Base-by-base conservation (phyloP, 202 grass and related monocot genomes). In the Setaria italica region DNA sequence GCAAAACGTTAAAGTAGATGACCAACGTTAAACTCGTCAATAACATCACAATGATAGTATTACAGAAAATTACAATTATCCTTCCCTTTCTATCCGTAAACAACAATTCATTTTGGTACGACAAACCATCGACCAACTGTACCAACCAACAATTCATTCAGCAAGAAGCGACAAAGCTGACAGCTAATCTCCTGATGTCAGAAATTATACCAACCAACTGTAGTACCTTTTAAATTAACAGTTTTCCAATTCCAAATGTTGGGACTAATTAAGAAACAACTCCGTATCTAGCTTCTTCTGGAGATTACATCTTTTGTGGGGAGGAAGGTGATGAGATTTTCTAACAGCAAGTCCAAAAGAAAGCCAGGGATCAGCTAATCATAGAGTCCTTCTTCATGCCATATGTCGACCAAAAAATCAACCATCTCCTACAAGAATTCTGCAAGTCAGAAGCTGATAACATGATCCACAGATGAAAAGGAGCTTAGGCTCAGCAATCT, bases 361-460 rank as follows among this genome's bases (percentile, higher is more conserved):
- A 86, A 75, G 21, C n/a, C 32, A 59, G 8, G 32, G 41, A 49
- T 74, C 58, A 53, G 62, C 84, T 97, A 97, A 90, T 97, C 90
- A 33, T 85, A 94, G 11, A 94, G 80, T 56, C 92, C 95, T 85
- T 94, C 92, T 86, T 97, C 95, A 72, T 94, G 90, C 92, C 92
- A 97, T 66, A 93, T 71, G 76, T 97, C 92, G 2, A 94, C 95
- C 89, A 97, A 91, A 90, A 97, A 97, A 88, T 97, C 95, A 32
- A 97, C 90, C 95, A 97, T 97, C 67, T 97, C 92, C 95, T 97
- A 84, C 33, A 74, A 71, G 35, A 81, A 67, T 79, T 70, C 46
- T 9, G 33, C 42, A 88, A 60, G 51, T 80, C 54, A 77, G 32
- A 77, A 51, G 30, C 81, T 25, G 56, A 33, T 73, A 66, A 45